Base-by-base conservation (phyloP, 2,329 filamentous ascomycete genomes). In the Plenodomus biglobosus region DNA sequence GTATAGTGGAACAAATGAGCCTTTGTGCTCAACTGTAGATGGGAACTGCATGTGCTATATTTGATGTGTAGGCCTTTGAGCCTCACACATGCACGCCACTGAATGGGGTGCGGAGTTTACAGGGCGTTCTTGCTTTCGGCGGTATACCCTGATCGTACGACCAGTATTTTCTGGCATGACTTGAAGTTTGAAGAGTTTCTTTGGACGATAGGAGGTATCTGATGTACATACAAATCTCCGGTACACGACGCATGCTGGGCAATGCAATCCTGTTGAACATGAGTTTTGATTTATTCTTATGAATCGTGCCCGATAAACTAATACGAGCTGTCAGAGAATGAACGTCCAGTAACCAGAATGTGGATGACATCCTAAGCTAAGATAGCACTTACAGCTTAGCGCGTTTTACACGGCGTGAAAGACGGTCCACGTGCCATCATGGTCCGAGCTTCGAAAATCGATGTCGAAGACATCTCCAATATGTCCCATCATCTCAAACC, bases 131-230 rank as follows among this genome's bases (percentile, higher is more conserved):
- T 40, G 44, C 39, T 20, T 38, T 27, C 21, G 36, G 24, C 24
- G 16, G 36, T 32, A 32, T 32, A 32, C 27, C 27, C 27, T 32
- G 27, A 32, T 8, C 11, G 27, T 32, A 32, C 27, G 27, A 32
- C 27, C 27, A 32, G 27, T 32, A 24, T 36, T 35, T n/a, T 34
- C 16, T 18, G 36, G 38, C 36, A 37, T 30, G 34, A 36, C 18
- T 37, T 42, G 34, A 17, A 32, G 41, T 42, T 39, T 42, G 36
- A n/a, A 38, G 40, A 37, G 36, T 49, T 24, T 30, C 45, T 42
- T n/a, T 32, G 38, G 39, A 10, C 27, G 36, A 42, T 35, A 46
- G 49, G 49, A n/a, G 46, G 49, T 52, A 49, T 52, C 49, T 52
- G 46, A 45, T 39, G 48, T 52, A 36, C 32, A 40, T 38, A 45